These are phyloP conservation scores for Umbellularia californica DNA, from an alignment of 164 flowering plant genomes.

Conservation along the genomic window DNA sequence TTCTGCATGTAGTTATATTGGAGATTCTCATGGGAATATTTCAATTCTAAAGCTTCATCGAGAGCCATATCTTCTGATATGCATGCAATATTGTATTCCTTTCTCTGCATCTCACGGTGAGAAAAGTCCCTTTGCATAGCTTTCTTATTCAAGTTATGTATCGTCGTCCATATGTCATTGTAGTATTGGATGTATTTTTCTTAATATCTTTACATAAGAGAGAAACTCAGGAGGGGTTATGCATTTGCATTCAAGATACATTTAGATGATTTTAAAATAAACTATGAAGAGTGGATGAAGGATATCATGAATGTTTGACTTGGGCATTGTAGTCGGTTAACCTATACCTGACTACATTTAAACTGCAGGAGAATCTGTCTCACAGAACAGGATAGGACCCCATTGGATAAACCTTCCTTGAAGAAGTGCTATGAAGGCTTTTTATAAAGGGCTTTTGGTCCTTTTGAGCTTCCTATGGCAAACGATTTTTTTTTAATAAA, in stretches of 20 bases:
- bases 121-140: slow-evolving; percentile 4
- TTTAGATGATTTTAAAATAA: neutral
- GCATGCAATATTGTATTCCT: slow-evolving; percentile 75
- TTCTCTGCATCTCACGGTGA: slow-evolving; percentile 67
- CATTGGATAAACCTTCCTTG: neutral
- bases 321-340: neutral
- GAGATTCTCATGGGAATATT: slow-evolving; percentile 70
- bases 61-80: slow-evolving; percentile 38
- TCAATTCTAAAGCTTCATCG: slow-evolving; percentile 57
- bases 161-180: neutral
- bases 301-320: neutral
- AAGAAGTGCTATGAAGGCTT: neutral
- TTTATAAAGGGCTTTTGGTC: neutral
- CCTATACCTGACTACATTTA: neutral
- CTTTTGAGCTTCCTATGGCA: neutral
- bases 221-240: neutral
- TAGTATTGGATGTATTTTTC: neutral
- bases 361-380: neutral
- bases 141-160: neutral
- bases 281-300: neutral
- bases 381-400: neutral
- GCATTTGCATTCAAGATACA: neutral
- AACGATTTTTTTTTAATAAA: neutral
- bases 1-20: slow-evolving; percentile 49
- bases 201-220: neutral